Base-by-base conservation (phyloP, 2,329 filamentous ascomycete species). In the Coniochaeta sp. region DNA sequence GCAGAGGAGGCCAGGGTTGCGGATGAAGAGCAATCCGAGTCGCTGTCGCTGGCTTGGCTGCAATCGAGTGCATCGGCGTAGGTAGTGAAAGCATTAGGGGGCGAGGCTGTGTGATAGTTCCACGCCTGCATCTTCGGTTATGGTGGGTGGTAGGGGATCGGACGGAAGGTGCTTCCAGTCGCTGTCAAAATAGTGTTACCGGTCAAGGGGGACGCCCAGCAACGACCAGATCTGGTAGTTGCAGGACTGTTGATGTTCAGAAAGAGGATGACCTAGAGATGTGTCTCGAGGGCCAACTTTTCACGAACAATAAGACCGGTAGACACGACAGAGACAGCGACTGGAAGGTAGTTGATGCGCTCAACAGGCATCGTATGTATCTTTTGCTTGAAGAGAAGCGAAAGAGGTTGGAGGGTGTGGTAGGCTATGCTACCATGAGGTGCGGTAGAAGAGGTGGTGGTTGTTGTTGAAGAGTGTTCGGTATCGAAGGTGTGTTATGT, bases 311-410 rank as follows among this genome's bases (percentile, higher is more conserved):
- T 74, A 66, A 73, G 68, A 79, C 78, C 77, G 78, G 78, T 74
- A 65, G 76, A 81, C 79, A 71, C 74, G 71, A 74, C 77, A 69
- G 73, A 77, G 78, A 79, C 72, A 77, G 75, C 80, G 79, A 84
- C 81, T 83, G 80, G 76, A 72, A 70, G 72, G 60, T 66, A 68
- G 65, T 65, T 60, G 62, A 66, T 67, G 69, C 67, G 71, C 74
- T 70, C 75, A 81, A 81, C 65, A 77, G 72, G 74, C 81, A 85
- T 85, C 63, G 72, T 63, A 58, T 56, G 56, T 55, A 55, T 56
- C 53, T 58, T 81, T 69, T 65, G 64, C 58, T 58, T n/a, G n/a
- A 51, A 65, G 50, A 42, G 55, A 48, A 65, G 64, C 58, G 57
- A 51, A 65, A 48, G 45, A 55, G 46, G 55, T n/a, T 64, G 56